phyloP scores from a whole-genome alignment of 1,284 basidiomycete genomes.

The Marasmius oreades region DNA sequence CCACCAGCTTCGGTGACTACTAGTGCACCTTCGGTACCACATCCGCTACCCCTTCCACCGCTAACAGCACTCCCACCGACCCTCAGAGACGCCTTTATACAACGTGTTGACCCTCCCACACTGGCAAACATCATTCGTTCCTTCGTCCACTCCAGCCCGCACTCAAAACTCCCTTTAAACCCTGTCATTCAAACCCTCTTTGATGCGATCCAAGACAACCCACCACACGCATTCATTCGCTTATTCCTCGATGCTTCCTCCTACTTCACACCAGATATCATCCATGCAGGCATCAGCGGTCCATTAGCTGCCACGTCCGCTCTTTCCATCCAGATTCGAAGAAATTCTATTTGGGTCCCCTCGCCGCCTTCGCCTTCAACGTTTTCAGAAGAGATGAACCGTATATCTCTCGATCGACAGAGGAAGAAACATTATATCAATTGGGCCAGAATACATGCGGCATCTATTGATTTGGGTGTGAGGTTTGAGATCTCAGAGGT shows the following conservation, averaged over 20 bases:
- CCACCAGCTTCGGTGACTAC: conserved; percentile 5
- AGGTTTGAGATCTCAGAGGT: conserved; percentile 48
- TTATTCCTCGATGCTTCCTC: conserved; percentile 46
- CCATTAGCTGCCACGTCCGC: conserved; percentile 49
- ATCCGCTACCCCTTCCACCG: conserved; percentile 24
- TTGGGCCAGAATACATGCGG: conserved; percentile 59
- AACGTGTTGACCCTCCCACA: conserved; percentile 39
- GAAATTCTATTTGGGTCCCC: conserved; percentile 45
- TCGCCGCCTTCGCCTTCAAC: conserved; percentile 23
- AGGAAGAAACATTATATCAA: conserved; percentile 55
- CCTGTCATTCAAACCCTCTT: conserved; percentile 48
- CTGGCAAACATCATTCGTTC: conserved; percentile 48
- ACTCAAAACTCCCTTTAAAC: conserved; percentile 42
- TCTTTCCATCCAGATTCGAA: conserved; percentile 52
- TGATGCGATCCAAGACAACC: conserved; percentile 40
- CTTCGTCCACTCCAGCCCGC: conserved; percentile 37
- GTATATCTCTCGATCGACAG: conserved; percentile 53
- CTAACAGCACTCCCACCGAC: conserved; percentile 32
- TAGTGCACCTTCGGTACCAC: conserved; percentile 18
- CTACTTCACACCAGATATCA: conserved; percentile 39
- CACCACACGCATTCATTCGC: conserved; percentile 39
- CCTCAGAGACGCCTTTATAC: conserved; percentile 46
- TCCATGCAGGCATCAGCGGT: conserved; percentile 49
- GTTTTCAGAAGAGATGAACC: conserved; percentile 54
- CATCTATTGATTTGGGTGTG: conserved; percentile 52